Evolutionary conservation across 2,329 filamentous ascomycete species (phyloP).

Genomic region (Cytospora piceicola): DNA sequence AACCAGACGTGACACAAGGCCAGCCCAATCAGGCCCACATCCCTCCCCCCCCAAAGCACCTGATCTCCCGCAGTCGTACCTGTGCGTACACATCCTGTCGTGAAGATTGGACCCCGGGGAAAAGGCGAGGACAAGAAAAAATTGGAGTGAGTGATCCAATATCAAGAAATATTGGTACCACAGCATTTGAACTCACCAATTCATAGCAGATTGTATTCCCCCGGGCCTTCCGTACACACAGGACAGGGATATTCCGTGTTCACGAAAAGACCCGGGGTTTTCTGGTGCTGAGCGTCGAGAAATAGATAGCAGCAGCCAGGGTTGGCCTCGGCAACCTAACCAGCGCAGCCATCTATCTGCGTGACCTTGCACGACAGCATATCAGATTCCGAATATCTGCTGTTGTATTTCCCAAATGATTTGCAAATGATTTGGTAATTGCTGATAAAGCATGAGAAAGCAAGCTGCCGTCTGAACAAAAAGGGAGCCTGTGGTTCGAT

Average conservation of each 20-base stretch:
- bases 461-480: not conserved
- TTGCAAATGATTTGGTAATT: not conserved
- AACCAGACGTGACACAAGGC: not conserved
- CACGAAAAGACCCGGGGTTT: not conserved
- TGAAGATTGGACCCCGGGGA: not conserved
- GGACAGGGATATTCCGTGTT: not conserved
- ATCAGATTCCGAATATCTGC: not conserved
- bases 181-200: slow-evolving; percentile 2
- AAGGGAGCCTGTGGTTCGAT: not conserved
- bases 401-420: not conserved
- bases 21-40: not conserved
- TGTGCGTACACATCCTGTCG: slow-evolving; percentile 7
- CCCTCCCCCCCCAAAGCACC: not conserved
- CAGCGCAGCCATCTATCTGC: not conserved
- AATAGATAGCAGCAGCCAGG: not conserved
- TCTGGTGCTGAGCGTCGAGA: not conserved
- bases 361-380: not conserved
- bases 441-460: slow-evolving; percentile 1
- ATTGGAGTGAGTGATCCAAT: not conserved
- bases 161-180: slow-evolving; percentile 17
- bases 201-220: not conserved
- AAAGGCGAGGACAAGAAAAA: not conserved
- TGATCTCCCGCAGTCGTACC: slow-evolving; percentile 12
- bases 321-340: not conserved
- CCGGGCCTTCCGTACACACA: slow-evolving; percentile 6